These are phyloP conservation scores for Tylopilus intermedius DNA, from an alignment of 768 basidiomycete genomes.

Conservation along the genomic window DNA sequence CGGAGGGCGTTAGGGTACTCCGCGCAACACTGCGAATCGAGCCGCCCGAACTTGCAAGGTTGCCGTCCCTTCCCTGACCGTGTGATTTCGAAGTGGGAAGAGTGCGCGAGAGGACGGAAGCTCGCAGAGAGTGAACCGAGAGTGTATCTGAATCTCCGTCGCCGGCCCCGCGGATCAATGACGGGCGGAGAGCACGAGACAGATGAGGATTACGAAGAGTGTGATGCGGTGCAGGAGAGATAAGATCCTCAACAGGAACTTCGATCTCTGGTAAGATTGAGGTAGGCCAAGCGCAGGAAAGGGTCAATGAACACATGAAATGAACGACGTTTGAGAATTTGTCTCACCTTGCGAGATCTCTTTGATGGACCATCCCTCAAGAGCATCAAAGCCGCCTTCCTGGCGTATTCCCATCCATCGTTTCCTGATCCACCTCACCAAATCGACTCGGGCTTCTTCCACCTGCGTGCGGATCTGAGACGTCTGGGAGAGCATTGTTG, in stretches of 20 bases:
- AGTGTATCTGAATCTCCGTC: slow-evolving; percentile 37
- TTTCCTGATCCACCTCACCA: slow-evolving; percentile 62
- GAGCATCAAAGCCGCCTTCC: slow-evolving; percentile 70
- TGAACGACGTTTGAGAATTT: not conserved
- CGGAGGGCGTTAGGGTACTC: slow-evolving; percentile 27
- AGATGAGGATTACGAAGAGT: slow-evolving; percentile 23
- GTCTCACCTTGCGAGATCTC: slow-evolving; percentile 54
- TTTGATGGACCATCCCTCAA: slow-evolving; percentile 86
- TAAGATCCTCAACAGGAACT: slow-evolving; percentile 69
- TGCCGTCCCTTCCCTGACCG: slow-evolving; percentile 21
- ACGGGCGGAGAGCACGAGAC: slow-evolving; percentile 26
- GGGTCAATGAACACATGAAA: not conserved
- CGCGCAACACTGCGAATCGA: slow-evolving; percentile 47
- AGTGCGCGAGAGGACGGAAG: slow-evolving; percentile 37
- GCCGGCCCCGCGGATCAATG: slow-evolving; percentile 22
- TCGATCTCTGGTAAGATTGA: slow-evolving; percentile 60
- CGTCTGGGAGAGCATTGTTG: slow-evolving; percentile 62
- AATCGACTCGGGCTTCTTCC: slow-evolving; percentile 53
- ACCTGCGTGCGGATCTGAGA: slow-evolving; percentile 68
- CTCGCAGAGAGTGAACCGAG: slow-evolving; percentile 45
- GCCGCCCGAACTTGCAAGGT: slow-evolving; percentile 25
- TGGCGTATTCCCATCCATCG: slow-evolving; percentile 74
- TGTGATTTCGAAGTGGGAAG: slow-evolving; percentile 22
- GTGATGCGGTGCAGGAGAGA: slow-evolving; percentile 39
- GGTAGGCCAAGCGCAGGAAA: not conserved